Percentiles rank a stretch among this genome's conserved stretches.
Conservation (phyloP, 345 rosid genomes). For the Melastoma malabathricum region DNA sequence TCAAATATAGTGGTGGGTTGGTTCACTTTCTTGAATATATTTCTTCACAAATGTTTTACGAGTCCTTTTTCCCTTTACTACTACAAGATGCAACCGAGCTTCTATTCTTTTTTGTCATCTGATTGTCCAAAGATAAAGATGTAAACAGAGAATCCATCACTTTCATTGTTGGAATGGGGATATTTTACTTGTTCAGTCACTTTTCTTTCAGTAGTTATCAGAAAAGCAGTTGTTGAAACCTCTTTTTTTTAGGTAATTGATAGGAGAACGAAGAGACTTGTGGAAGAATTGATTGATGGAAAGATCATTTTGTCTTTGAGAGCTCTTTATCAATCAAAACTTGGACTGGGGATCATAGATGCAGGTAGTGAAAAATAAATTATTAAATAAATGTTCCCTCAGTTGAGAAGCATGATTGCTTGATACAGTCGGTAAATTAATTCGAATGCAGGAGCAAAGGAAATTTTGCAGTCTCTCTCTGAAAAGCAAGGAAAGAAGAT, state of each 20-base stretch:
- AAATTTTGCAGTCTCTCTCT: constrained; percentile 60
- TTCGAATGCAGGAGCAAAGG: constrained; percentile 66
- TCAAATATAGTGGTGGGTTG: constrained; percentile 67
- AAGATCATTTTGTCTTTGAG: constrained; percentile 87
- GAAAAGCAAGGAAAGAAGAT: constrained; percentile 85
- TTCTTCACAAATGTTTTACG: too few relatives aligned
- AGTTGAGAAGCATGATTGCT: not conserved
- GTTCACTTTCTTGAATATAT: too few relatives aligned
- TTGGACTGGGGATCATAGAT: constrained; percentile 79
- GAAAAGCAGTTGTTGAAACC: constrained; percentile 3
- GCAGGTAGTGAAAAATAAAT: constrained; percentile 28
- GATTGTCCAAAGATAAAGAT: too few relatives aligned
- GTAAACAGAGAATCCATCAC: too few relatives aligned
- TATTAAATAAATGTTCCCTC: not conserved
- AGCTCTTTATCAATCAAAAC: constrained; percentile 84
- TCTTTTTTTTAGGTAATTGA: constrained; percentile 58
- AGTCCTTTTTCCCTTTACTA: too few relatives aligned
- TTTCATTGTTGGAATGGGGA: too few relatives aligned
- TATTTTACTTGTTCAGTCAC: too few relatives aligned
- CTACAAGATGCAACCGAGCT: too few relatives aligned
- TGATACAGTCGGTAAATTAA: not conserved
- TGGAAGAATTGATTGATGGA: constrained; percentile 79
- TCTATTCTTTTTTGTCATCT: too few relatives aligned
- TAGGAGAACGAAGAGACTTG: constrained; percentile 69
- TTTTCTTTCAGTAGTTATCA: not conserved